A percentile compares a stretch with the other conserved stretches of the same genome.
Evolutionary conservation across 2,329 filamentous ascomycete genomes (phyloP).

Genomic region (Trichophyton rubrum): DNA sequence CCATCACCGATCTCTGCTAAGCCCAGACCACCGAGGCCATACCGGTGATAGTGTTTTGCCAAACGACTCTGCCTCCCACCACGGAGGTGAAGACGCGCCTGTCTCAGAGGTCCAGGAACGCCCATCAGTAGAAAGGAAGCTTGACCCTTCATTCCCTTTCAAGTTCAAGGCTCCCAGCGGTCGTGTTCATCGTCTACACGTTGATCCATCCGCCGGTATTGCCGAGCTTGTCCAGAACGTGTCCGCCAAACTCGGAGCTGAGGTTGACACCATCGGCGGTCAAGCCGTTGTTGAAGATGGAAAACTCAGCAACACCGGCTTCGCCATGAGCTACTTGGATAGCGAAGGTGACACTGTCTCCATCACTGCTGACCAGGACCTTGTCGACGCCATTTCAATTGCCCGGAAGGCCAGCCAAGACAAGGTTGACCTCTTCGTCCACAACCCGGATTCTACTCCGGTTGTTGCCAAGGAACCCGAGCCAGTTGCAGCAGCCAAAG

Average conservation of each 20-base stretch:
- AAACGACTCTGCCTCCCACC: conserved; percentile 87
- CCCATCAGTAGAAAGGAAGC: conserved; percentile 37
- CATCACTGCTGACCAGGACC: conserved; percentile 88
- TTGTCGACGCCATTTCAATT: conserved; percentile 77
- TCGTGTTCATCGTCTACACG: conserved; percentile 82
- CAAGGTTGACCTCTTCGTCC: conserved; percentile 95
- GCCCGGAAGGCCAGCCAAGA: conserved; percentile 66
- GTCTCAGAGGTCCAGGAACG: conserved; percentile 53
- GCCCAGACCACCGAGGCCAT: conserved; percentile 56
- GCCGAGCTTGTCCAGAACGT: conserved; percentile 66
- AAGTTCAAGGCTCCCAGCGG: conserved; percentile 98
- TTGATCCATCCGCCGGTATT: conserved; percentile 68
- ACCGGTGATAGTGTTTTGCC: conserved; percentile 78
- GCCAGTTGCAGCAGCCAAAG: conserved; percentile 37
- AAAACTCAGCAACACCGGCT: conserved; percentile 62
- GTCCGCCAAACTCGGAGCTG: conserved; percentile 68
- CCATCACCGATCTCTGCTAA: conserved; percentile 63
- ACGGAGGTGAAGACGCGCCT: conserved; percentile 55
- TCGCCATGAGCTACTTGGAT: conserved; percentile 88
- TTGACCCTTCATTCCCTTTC: conserved; percentile 81
- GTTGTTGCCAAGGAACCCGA: conserved; percentile 53
- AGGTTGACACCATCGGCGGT: conserved; percentile 75
- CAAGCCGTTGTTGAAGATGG: conserved; percentile 66
- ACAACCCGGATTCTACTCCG: conserved; percentile 82
- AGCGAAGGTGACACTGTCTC: conserved; percentile 95